phyloP scores from a whole-genome alignment of 805 yeast species.

The Zygosaccharomyces bisporus region DNA sequence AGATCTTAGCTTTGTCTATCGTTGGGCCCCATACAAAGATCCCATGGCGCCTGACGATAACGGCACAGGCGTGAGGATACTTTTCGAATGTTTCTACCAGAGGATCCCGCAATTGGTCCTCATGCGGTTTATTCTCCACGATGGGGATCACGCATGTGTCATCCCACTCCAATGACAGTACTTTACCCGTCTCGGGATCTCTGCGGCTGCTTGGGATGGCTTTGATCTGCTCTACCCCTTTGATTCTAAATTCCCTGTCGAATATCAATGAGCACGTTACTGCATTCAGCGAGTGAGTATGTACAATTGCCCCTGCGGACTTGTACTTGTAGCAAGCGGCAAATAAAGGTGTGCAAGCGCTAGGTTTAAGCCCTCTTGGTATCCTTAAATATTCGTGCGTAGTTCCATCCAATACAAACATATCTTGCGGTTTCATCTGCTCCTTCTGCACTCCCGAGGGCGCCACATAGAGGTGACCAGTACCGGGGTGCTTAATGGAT shows the following conservation, averaged over 20 bases:
- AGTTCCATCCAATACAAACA: constrained; percentile 64
- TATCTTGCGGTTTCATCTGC: constrained; percentile 71
- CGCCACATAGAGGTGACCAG: constrained; percentile 63
- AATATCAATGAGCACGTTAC: constrained; percentile 73
- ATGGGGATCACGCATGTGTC: constrained; percentile 84
- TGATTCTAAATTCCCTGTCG: constrained; percentile 67
- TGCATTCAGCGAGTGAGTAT: constrained; percentile 88
- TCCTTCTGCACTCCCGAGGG: constrained; percentile 98
- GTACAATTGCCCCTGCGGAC: constrained; percentile 88
- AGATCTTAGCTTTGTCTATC: constrained; percentile 88
- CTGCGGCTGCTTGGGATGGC: constrained; percentile 72
- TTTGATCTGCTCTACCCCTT: constrained; percentile 86
- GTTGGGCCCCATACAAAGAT: constrained; percentile 95
- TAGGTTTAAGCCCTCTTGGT: constrained; percentile 75
- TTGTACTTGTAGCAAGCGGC: constrained; percentile 63
- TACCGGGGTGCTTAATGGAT: constrained; percentile 51
- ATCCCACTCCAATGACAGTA: constrained; percentile 63
- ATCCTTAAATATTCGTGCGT: constrained; percentile 50
- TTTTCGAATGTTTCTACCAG: constrained; percentile 59
- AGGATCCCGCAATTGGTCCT: constrained; percentile 71
- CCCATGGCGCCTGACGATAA: constrained; percentile 89
- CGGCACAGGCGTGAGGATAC: constrained; percentile 80
- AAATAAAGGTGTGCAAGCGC: constrained; percentile 90
- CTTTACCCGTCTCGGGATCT: constrained; percentile 38
- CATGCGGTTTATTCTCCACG: constrained; percentile 85